Percentiles rank a stretch among this genome's conserved stretches.
Conservation (phyloP, 257 asterid genomes). For the Solanum lignicaule region DNA sequence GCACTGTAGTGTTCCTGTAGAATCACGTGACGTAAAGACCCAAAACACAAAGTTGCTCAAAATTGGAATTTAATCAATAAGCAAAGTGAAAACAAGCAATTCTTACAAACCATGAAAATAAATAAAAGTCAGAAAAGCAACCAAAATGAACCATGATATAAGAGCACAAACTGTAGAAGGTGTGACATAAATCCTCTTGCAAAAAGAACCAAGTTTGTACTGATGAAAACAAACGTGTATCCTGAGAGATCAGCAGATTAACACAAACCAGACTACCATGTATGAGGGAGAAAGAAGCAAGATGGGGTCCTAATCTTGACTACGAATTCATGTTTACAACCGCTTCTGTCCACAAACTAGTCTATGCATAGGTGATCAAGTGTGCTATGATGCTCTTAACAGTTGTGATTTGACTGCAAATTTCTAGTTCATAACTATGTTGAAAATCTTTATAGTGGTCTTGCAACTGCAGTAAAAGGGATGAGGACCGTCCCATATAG, state of each 20-base stretch:
- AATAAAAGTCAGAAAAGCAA: not conserved
- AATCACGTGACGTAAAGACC: not conserved
- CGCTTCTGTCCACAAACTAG: not conserved
- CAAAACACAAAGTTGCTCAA: conserved; percentile 1
- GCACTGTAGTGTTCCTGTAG: conserved; percentile 40
- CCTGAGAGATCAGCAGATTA: not conserved
- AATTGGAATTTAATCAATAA: not conserved
- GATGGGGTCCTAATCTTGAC: not conserved
- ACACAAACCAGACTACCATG: not conserved
- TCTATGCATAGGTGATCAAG: not conserved
- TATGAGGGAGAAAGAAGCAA: not conserved
- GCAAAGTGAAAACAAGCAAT: not conserved
- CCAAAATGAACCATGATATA: not conserved
- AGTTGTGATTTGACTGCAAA: not conserved
- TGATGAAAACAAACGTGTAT: not conserved
- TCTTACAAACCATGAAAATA: not conserved
- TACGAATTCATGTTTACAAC: not conserved
- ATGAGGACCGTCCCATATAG: not conserved
- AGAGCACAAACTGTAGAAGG: not conserved
- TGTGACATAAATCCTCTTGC: not conserved
- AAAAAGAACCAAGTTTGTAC: not conserved
- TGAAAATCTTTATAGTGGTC: not conserved
- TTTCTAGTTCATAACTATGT: not conserved
- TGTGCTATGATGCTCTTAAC: not conserved
- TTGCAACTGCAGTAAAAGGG: not conserved